Conservation (phyloP, 164 flowering plant genomes). For the Vitis vinifera region ASM3070453v1 NC_081818.1:26981001-26981500, state of each 20-base stretch:
- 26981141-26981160: constrained; percentile 85
- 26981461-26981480: constrained; percentile 53
- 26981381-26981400: constrained; percentile 5
- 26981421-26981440: background rate
- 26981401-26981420: background rate
- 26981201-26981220: no score
- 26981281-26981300: constrained; percentile 69
- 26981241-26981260: background rate
- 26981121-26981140: constrained; percentile 90
- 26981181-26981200: background rate
- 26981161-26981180: constrained; percentile 46
- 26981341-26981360: constrained; percentile 47
- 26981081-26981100: constrained; percentile 67
- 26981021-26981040: background rate
- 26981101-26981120: constrained; percentile 58
- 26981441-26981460: background rate
- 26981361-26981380: constrained; percentile 56
- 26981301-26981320: constrained; percentile 79
- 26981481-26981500: constrained; percentile 92
- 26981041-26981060: constrained; percentile 32
- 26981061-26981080: constrained; percentile 77
- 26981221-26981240: background rate
- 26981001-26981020: background rate
- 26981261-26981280: background rate
- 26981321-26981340: constrained; percentile 56